Base-by-base conservation (phyloP, 352 stramenopile species). In the Blastocystis sp. region DNA sequence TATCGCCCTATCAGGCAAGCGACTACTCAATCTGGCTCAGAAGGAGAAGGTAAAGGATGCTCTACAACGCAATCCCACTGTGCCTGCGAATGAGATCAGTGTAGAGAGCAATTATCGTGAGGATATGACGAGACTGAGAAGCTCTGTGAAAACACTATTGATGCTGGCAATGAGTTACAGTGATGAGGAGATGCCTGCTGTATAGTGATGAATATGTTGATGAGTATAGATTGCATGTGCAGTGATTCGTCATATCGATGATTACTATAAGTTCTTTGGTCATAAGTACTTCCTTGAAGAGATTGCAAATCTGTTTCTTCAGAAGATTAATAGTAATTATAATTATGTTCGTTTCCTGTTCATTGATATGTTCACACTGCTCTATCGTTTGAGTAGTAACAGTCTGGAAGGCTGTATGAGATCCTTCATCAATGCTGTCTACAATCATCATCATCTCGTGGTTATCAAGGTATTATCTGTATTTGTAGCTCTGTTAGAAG, bases 381-480 rank as follows among this genome's bases (percentile, higher is more conserved):
- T 81, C 37, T 81, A 81, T 40, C 33, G 42, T 3, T 44, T 44
- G 2, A 59, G 35, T 17, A 81, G 17, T 9, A 60, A 64, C 42
- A 51, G 70, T 40, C 70, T 81, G 17, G 54, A 53, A 9, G 44
- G 27, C 24, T 81, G 51, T 56, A 81, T 44, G 44, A 7, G 22
- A 0, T 33, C 48, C 6, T 59, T 81, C 53, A 64, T 81, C 44
- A 81, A 81, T 56, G 40, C 70, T 5, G 70, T 81, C 13, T 81
- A 81, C 70, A 81, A 56, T 33, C 40, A 59, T 24, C 70, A 56
- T 56, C 70, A 81, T 56, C 40, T 81, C 11, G 70, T 81, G 0
- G 33, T 81, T 33, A 27, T 81, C 35, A 81, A 81, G n/a, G 70
- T 81, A 1, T 56, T 81, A 51, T 81, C 70, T 22, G 70, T 81